phyloP scores from a whole-genome alignment of 306 rosid genomes.

The Ormosia emarginata region DNA sequence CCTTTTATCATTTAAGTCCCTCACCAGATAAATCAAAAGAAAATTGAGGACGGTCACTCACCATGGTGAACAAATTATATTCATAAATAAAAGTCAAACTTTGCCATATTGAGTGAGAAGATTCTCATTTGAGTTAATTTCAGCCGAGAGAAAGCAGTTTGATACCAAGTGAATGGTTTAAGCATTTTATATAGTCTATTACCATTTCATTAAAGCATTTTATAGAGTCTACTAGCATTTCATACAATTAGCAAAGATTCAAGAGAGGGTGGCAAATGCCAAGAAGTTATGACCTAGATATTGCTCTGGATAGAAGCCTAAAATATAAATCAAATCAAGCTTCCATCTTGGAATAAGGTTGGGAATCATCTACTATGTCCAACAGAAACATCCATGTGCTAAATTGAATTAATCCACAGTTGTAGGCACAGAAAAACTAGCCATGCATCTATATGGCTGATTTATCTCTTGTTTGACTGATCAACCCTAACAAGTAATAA shows the following conservation, averaged over 20 bases:
- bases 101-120: neutral
- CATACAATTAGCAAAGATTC: neutral
- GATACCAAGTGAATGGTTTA: neutral
- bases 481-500: no score
- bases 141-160: neutral
- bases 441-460: neutral
- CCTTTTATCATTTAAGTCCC: neutral
- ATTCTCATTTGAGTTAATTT: neutral
- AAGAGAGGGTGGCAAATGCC: neutral
- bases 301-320: neutral
- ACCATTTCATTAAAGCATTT: neutral
- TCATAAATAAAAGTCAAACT: neutral
- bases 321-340: neutral
- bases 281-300: neutral
- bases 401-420: neutral
- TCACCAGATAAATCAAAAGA: neutral
- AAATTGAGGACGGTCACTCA: neutral
- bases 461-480: neutral
- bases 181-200: neutral
- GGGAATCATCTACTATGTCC: neutral
- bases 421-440: neutral
- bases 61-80: neutral
- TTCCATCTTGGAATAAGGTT: neutral
- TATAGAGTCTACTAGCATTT: neutral
- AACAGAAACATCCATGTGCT: neutral